Conservation (phyloP, 2,329 filamentous ascomycete genomes). For the Hypoxylon sp. region DNA sequence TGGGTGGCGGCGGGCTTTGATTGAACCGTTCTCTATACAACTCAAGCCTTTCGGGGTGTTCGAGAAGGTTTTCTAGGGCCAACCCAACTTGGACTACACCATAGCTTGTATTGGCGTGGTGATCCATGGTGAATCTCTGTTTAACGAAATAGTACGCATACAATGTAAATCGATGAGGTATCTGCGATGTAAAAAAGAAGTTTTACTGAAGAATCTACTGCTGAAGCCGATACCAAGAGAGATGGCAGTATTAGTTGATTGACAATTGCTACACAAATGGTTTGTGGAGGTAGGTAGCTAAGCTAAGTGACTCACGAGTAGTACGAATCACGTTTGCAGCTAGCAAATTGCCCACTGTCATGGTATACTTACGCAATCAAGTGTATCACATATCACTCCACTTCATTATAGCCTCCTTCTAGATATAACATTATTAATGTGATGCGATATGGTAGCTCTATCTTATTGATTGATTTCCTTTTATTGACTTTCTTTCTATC, state of each 20-base stretch:
- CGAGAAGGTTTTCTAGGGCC: background rate
- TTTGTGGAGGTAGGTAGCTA: background rate
- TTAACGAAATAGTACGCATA: no score
- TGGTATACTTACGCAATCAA: no score
- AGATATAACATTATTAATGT: no score
- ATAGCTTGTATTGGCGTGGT: background rate
- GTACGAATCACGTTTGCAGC: background rate
- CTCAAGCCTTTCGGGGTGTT: background rate
- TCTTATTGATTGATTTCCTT: no score
- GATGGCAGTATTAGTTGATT: background rate
- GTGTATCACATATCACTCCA: no score
- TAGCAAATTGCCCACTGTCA: background rate
- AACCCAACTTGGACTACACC: background rate
- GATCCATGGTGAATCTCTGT: no score
- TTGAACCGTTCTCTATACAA: background rate
- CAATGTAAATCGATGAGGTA: background rate
- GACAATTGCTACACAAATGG: background rate
- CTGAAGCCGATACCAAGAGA: background rate
- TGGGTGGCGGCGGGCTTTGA: background rate
- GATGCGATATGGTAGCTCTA: no score
- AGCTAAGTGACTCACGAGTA: background rate
- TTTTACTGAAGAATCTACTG: background rate
- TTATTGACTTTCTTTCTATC: no score
- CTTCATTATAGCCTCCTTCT: no score
- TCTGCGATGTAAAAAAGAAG: background rate